phyloP scores from a whole-genome alignment of 495 filamentous ascomycete species.

The Penicillium ochrochloron region DNA sequence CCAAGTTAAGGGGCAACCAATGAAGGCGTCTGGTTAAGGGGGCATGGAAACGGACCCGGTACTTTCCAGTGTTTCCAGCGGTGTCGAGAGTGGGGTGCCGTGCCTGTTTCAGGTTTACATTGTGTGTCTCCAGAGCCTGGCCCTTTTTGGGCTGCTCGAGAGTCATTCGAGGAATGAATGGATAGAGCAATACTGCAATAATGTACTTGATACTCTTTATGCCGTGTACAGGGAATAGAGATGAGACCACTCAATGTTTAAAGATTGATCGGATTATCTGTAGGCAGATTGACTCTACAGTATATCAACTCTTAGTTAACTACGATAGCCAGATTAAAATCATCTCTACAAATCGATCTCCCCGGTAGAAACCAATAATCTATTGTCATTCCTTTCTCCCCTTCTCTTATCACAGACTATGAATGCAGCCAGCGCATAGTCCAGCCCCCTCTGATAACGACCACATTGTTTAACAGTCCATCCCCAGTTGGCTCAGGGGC shows the following conservation, averaged over 20 bases:
- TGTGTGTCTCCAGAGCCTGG: constrained; percentile 4
- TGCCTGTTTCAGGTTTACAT: constrained; percentile 49
- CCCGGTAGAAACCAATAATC: background rate
- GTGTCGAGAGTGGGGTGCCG: constrained; percentile 28
- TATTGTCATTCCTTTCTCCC: background rate
- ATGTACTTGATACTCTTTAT: background rate
- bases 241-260: background rate
- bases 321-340: background rate
- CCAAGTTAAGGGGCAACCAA: constrained; percentile 8
- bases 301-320: background rate
- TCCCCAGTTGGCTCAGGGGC: constrained; percentile 14
- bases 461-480: constrained; percentile 17
- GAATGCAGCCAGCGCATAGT: constrained; percentile 4
- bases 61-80: constrained; percentile 29
- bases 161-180: background rate
- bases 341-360: background rate
- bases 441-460: constrained; percentile 11
- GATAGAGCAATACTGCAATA: background rate
- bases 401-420: background rate
- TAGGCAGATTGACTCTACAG: no score
- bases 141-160: background rate
- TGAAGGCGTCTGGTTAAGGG: constrained; percentile 14
- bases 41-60: constrained; percentile 29
- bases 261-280: background rate
- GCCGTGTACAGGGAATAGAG: background rate